Base-by-base conservation (phyloP, 164 flowering plant species). In the Umbellularia californica region DNA sequence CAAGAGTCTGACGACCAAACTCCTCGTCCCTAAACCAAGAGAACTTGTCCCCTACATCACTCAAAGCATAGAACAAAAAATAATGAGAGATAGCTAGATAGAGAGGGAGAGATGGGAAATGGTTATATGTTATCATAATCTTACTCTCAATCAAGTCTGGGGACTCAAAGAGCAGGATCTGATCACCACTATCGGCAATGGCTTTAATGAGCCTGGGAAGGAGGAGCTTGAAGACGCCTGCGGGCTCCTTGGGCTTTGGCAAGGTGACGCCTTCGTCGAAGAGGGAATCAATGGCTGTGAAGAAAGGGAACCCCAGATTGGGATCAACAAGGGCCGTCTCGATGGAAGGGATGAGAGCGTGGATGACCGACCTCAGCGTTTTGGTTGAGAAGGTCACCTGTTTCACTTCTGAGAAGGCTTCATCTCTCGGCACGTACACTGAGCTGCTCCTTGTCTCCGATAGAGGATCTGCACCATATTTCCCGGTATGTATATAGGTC, bases 11-110 rank as follows among this genome's bases (percentile, higher is more conserved):
- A 19, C 90, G 80, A 66, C 75, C 75, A 33, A 87, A 88, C 75
- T 84, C 88, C 33, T 78, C 86, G 73, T 85, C 87, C 58, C 80
- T 75, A n/a, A 83, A 50, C 90, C 89, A 89, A 24, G 82, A 71
- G 73, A 86, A 85, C 20, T 60, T 81, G 65, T 89, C 87, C 63
- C 86, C 88, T 89, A 76, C 74, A 74, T 70, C 50, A n/a, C 1
- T n/a, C 51, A 63, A 22, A 68, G n/a, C 15, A 11, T 2, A 62
- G n/a, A 4, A 19, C 25, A 11, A 11, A 20, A 28, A 68, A 52
- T 62, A 62, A 19, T 15, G 35, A 17, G 33, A 9, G 25, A 14
- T 14, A 50, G 15, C 69, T 33, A 55, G 58, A 72, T 50, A 23
- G 71, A 58, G 35, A 20, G 58, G 27, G 64, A 1, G 51, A 23